phyloP scores from a whole-genome alignment of 208 protist species.

The Naegleria fowleri region DNA sequence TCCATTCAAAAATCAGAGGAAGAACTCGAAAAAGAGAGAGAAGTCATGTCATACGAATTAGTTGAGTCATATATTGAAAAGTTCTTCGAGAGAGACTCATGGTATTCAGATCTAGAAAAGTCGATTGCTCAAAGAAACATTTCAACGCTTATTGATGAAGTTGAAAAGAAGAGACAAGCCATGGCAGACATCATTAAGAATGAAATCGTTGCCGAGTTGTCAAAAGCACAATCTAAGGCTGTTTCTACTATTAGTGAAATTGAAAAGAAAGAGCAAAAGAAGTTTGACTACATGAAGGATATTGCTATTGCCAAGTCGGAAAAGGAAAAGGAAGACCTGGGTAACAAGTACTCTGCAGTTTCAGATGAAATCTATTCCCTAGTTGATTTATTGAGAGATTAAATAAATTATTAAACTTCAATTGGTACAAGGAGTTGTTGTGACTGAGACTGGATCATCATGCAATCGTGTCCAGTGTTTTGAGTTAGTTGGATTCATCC shows the following conservation, averaged over 20 bases:
- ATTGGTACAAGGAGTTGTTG: neutral
- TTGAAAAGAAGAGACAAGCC: neutral
- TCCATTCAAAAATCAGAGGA: neutral
- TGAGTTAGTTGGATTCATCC: too few species aligned
- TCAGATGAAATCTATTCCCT: neutral
- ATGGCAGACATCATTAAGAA: neutral
- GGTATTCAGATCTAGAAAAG: neutral
- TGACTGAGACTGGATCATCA: neutral
- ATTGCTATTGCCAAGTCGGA: neutral
- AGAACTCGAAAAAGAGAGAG: neutral
- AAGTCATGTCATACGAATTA: neutral
- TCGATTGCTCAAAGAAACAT: neutral
- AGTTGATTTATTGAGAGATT: neutral
- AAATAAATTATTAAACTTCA: slow-evolving; percentile 16
- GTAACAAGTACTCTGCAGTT: neutral
- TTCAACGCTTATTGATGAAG: neutral
- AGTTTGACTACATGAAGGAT: neutral
- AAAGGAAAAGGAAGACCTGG: neutral
- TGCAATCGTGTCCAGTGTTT: too few species aligned
- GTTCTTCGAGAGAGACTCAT: neutral
- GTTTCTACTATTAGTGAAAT: neutral
- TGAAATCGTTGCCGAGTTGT: neutral
- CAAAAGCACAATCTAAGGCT: neutral
- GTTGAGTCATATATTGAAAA: neutral
- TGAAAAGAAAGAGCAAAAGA: neutral